Base-by-base conservation (phyloP, 164 flowering plant genomes). In the Cinnamomum chago region DNA sequence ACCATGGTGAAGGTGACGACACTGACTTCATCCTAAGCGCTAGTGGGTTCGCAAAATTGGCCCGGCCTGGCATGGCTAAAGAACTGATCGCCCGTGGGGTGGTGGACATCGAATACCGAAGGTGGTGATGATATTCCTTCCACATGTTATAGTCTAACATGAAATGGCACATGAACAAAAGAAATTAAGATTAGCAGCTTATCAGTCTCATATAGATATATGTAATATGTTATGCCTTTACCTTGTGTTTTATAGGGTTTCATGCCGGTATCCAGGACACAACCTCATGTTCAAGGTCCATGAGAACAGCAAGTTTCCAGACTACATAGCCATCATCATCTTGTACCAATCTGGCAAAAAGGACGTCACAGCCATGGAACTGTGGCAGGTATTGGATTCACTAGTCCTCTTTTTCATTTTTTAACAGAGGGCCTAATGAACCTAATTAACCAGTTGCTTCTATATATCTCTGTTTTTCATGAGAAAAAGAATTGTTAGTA, bases 21-120 rank as follows among this genome's bases (percentile, higher is more conserved):
- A 89, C 97, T 0, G 97, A 95, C 83, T 91, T 95, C 85, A 86
- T 95, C 73, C 87, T 95, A 15, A 91, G 91, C 73, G 58, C 81
- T 2, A 78, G 86, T 0, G 97, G 89, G 67, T 95, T 81, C 73
- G 28, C 84, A 5, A 81, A 75, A 33, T 50, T 95, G 81, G 95
- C 95, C 24, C 75, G 25, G 3, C 81, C 89, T 1, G 74, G 82
- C 82, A 24, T 50, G 75, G 87, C 86, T 3, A 18, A 27, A 0
- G 79, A 85, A 22, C 72, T 95, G 30, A 79, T 84, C 66, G 84
- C 89, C 2, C 85, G 81, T 14, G 97, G 99, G 20, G 97, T 88
- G 2, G 87, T 95, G 2, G 95, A 92, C 69, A 72, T 95, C 0
- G 94, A 93, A 76, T 95, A 77, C 79, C 74, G 73, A 73, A 82